Evolutionary conservation across 352 stramenopile species (phyloP).

Genomic region (Pythium myriotylum): DNA sequence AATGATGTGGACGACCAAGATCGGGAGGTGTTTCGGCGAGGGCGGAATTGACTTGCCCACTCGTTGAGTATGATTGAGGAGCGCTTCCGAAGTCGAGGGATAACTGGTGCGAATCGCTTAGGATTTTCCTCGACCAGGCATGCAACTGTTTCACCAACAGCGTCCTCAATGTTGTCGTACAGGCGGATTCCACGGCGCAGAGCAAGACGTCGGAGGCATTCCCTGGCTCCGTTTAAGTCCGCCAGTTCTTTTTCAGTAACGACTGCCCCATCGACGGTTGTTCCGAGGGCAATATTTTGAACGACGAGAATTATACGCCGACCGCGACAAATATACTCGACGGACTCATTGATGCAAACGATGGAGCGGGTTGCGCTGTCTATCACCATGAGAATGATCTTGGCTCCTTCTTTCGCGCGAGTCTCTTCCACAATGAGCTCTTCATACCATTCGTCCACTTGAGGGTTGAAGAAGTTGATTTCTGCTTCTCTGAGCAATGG

Average conservation of each 20-base stretch:
- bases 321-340: conserved; percentile 85
- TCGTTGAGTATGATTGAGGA: conserved; percentile 79
- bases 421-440: conserved; percentile 85
- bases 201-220: conserved; percentile 76
- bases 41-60: conserved; percentile 58
- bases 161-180: conserved; percentile 51
- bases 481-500: conserved; percentile 65
- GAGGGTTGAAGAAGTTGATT: conserved; percentile 87
- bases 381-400: conserved; percentile 88
- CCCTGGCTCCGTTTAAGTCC: conserved; percentile 81
- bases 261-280: conserved; percentile 48
- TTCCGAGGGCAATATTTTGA: conserved; percentile 64
- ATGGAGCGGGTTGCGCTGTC: conserved; percentile 78
- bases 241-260: conserved; percentile 68
- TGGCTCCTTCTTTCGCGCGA: conserved; percentile 77
- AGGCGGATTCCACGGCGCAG: conserved; percentile 46
- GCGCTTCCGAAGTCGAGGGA: conserved; percentile 66
- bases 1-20: conserved; percentile 66
- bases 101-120: conserved; percentile 40
- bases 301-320: conserved; percentile 80
- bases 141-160: conserved; percentile 48
- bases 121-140: conserved; percentile 58
- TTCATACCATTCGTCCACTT: conserved; percentile 89
- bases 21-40: conserved; percentile 52
- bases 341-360: conserved; percentile 86